Base-by-base conservation (phyloP, 1,284 basidiomycete species). In the Malassezia equina region DNA sequence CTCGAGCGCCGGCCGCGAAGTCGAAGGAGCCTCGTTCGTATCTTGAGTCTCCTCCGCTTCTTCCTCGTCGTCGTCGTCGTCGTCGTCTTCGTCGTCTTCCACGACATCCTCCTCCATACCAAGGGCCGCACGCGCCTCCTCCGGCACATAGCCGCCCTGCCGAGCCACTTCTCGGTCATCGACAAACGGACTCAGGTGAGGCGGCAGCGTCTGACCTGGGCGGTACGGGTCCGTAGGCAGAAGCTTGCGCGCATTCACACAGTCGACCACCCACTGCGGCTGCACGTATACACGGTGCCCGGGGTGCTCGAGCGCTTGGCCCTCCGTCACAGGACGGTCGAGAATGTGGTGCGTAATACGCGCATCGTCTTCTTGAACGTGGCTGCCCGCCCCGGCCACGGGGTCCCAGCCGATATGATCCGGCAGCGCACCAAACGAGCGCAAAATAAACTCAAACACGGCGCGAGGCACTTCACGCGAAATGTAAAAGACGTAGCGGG, bases 261-360 rank as follows among this genome's bases (percentile, higher is more conserved):
- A 94, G 76, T 99, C 94, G 31, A 91, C 87, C 25, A 96, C 82
- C 93, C 94, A 98, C 76, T 98, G 94, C 15, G 94, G 94, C 76
- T 98, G 94, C 8, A 98, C 81, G 76, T 87, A 89, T 66, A 88
- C 88, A 65, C 91, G 81, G 72, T 83, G 82, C 43, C 64, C 67
- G 17, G 58, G 53, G 55, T 67, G 67, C 51, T 62, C 51, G 11
- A 59, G 49, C 23, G 66, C 59, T 27, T 64, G 66, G 28, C 62
- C 54, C 3, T 72, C 68, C 2, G 71, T 61, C 32, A 73, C 61
- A 0, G 94, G 94, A 54, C 94, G 82, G 76, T 99, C 94, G 65
- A 95, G 85, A 63, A 99, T 84, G 63, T 96, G 85, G 77, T 98
- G 94, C 5, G 94, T 98, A 71, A 99, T 93, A 24, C 83, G 81